Evolutionary conservation across 2,329 filamentous ascomycete genomes (phyloP).

Genomic region (Coleophoma cylindrospora): DNA sequence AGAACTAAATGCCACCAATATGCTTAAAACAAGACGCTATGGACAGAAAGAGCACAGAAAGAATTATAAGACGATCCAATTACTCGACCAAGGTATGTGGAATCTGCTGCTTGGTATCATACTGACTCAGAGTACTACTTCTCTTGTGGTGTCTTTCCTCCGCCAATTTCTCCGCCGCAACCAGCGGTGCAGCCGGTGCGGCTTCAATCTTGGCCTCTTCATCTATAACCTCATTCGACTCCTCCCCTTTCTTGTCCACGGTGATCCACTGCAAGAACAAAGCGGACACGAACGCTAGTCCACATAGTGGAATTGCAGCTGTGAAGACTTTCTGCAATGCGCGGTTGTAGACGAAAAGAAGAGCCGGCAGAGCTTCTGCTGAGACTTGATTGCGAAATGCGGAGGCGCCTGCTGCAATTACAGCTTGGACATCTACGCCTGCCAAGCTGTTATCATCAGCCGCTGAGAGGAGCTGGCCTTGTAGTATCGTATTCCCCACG

Average conservation of each 20-base stretch:
- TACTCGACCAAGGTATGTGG: not conserved
- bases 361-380: conserved; percentile 32
- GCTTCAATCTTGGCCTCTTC: not conserved
- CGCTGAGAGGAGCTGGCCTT: conserved; percentile 25
- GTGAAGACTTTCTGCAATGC: conserved; percentile 48
- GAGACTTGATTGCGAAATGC: conserved; percentile 40
- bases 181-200: too few species aligned
- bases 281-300: conserved; percentile 42
- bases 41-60: too few species aligned
- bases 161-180: not conserved
- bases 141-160: not conserved
- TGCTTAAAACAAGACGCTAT: too few species aligned
- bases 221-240: not conserved
- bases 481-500: conserved; percentile 37
- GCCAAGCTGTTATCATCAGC: conserved; percentile 7
- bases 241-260: conserved; percentile 7
- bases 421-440: conserved; percentile 16
- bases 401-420: conserved; percentile 30
- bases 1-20: too few species aligned
- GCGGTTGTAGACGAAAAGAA: conserved; percentile 47
- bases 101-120: not conserved
- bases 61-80: too few species aligned
- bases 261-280: conserved; percentile 45
- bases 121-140: not conserved
- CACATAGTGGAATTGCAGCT: conserved; percentile 43